Conservation (phyloP, 495 filamentous ascomycete genomes). For the Beverwykella pulmonaria region DNA sequence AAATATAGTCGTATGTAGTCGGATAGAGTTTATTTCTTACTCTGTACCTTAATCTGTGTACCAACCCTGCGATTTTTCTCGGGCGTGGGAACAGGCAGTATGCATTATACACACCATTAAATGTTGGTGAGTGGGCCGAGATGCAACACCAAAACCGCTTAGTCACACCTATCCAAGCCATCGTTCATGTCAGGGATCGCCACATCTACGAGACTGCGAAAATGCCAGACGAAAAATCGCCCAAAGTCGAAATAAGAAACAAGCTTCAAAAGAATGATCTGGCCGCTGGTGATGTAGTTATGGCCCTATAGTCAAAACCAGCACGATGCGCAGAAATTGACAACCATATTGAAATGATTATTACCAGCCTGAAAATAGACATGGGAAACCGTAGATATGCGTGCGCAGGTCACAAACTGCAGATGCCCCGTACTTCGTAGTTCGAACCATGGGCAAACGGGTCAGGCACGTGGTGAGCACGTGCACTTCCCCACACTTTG, state of each 20-base stretch:
- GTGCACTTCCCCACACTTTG: slow-evolving; percentile 32
- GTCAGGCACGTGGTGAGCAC: slow-evolving; percentile 23
- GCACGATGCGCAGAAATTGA: no score
- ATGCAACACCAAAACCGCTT: slow-evolving; percentile 22
- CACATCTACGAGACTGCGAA: background rate
- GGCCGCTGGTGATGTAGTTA: no score
- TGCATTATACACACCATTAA: no score
- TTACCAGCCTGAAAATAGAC: background rate
- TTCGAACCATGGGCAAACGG: background rate
- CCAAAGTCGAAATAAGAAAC: background rate
- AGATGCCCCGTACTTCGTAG: background rate
- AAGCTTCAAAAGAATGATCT: background rate
- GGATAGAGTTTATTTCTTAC: no score
- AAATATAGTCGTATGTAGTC: no score
- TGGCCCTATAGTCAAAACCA: no score
- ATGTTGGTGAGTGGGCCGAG: background rate
- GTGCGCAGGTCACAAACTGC: background rate
- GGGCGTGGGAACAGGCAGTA: no score
- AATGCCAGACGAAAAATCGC: background rate
- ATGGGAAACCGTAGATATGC: background rate
- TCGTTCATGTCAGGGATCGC: background rate
- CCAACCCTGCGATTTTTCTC: no score
- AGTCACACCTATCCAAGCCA: slow-evolving; percentile 19
- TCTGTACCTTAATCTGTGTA: no score
- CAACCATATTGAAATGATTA: background rate